These are phyloP conservation scores for Apostasia shenzhenica DNA, from an alignment of 106 monocot genomes.

Conservation along the genomic window DNA sequence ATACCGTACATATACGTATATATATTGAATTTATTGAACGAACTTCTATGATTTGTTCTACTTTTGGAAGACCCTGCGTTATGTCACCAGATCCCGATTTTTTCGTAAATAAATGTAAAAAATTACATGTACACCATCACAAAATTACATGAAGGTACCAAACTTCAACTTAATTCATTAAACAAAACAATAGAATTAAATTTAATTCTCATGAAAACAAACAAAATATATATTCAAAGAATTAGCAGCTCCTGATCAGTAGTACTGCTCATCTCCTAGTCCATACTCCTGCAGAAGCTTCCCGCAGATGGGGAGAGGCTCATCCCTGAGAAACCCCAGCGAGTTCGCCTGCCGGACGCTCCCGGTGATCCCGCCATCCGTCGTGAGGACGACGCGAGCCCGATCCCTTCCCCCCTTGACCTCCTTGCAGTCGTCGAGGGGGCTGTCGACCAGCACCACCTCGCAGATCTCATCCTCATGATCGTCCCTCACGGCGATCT, in stretches of 20 bases:
- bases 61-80: no score
- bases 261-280: background rate
- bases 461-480: slow-evolving; percentile 12
- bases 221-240: no score
- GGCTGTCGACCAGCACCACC: slow-evolving; percentile 7
- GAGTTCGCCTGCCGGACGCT: slow-evolving; percentile 3
- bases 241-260: background rate
- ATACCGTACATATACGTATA: no score
- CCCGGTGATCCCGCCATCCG: background rate
- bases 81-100: no score
- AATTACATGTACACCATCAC: no score
- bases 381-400: background rate
- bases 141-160: no score
- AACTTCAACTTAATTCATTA: no score
- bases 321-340: slow-evolving; percentile 5
- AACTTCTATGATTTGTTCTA: no score
- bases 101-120: no score
- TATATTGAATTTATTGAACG: no score
- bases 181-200: no score
- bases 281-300: slow-evolving; percentile 6
- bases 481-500: background rate
- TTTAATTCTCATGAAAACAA: no score
- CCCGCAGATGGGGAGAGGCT: slow-evolving; percentile 3
- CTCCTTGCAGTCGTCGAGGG: slow-evolving; percentile 6
- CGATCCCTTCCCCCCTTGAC: background rate